Evolutionary conservation across 768 basidiomycete species (phyloP).

Genomic region (Serendipita sp.): DNA sequence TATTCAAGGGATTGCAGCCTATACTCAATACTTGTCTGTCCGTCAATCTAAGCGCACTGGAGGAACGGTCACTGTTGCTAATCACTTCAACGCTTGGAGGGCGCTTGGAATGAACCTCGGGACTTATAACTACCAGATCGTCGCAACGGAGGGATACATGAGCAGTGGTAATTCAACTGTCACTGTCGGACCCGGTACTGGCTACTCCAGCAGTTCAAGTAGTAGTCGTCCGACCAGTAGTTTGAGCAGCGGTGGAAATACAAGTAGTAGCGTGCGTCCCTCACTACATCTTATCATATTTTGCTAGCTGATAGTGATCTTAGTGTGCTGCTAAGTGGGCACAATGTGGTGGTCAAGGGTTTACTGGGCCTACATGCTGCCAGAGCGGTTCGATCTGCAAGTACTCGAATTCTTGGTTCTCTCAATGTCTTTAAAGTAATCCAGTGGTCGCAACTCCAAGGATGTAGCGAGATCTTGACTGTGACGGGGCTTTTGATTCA

Average conservation of each 20-base stretch:
- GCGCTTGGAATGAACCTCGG: no score
- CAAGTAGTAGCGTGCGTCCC: background rate
- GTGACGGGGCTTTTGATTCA: no score
- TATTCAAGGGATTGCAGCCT: constrained; percentile 28
- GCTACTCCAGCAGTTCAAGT: no score
- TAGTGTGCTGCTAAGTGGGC: background rate
- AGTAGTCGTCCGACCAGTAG: background rate
- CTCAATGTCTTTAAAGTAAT: background rate
- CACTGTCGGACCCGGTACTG: no score
- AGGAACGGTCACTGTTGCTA: no score
- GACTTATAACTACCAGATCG: no score
- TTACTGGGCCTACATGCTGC: constrained; percentile 3
- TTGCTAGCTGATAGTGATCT: background rate
- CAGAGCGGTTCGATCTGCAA: constrained; percentile 1
- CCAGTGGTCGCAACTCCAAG: no score
- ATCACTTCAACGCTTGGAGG: no score
- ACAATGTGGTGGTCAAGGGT: constrained; percentile 6
- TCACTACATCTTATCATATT: background rate
- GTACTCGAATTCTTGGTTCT: constrained; percentile 6
- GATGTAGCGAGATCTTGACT: no score
- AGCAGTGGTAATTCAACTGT: no score
- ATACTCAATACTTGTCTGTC: constrained; percentile 32
- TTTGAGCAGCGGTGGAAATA: background rate
- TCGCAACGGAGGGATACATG: no score
- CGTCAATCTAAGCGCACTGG: constrained; percentile 12